A percentile compares a stretch with the other conserved stretches of the same genome.
Evolutionary conservation across 2,329 filamentous ascomycete genomes (phyloP).

Genomic region (Alternaria arborescens): DNA sequence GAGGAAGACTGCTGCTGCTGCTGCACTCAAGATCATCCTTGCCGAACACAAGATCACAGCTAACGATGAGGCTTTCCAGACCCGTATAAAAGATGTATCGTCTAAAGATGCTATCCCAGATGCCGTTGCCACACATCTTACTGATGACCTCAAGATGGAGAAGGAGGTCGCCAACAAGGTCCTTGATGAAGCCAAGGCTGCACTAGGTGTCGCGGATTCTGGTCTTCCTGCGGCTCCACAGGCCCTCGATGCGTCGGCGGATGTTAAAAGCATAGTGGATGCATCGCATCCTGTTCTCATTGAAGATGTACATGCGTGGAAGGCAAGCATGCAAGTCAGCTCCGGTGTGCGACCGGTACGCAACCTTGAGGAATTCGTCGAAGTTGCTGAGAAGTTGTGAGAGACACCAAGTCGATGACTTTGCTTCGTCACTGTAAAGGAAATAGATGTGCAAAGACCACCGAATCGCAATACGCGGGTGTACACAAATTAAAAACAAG

Average conservation of each 20-base stretch:
- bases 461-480: background rate
- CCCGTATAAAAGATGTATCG: constrained; percentile 57
- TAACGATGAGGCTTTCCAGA: constrained; percentile 53
- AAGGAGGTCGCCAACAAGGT: constrained; percentile 60
- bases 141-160: constrained; percentile 55
- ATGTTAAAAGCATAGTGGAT: constrained; percentile 34
- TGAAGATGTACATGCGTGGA: constrained; percentile 81
- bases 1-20: constrained; percentile 52
- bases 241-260: constrained; percentile 38
- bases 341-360: constrained; percentile 75
- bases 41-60: constrained; percentile 57
- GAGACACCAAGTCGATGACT: background rate
- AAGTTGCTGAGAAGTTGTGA: constrained; percentile 55
- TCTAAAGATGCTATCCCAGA: constrained; percentile 59
- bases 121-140: constrained; percentile 60
- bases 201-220: constrained; percentile 53
- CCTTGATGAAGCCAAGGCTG: constrained; percentile 59
- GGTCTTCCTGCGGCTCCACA: constrained; percentile 53
- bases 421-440: background rate
- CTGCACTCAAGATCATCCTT: constrained; percentile 55
- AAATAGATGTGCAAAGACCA: background rate
- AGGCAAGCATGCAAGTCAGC: constrained; percentile 76
- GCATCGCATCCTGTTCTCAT: constrained; percentile 66
- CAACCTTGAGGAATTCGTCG: constrained; percentile 85
- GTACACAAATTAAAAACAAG: background rate